Conservation (phyloP, 176 grass and related monocot genomes). For the Eragrostis curvula region DNA sequence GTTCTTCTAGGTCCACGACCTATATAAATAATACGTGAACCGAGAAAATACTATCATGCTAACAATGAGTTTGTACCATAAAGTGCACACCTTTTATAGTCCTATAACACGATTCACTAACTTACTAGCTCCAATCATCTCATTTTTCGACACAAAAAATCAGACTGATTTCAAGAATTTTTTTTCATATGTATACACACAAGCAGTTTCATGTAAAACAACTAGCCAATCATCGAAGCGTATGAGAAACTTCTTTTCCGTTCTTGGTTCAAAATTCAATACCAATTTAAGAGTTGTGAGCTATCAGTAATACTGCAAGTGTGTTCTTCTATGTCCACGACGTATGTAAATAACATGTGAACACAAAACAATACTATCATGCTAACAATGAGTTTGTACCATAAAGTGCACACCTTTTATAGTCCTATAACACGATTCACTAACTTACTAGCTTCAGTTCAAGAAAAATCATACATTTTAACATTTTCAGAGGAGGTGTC, state of each 20-base stretch:
- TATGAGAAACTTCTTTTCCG: too few species aligned
- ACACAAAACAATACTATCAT: background rate
- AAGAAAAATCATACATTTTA: conserved; percentile 56
- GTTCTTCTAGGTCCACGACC: background rate
- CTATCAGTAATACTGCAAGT: background rate
- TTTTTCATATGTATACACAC: too few species aligned
- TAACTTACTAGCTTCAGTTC: background rate
- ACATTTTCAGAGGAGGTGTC: conserved; percentile 41
- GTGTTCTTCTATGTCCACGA: background rate
- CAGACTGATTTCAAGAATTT: too few species aligned
- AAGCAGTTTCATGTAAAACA: too few species aligned
- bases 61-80: background rate
- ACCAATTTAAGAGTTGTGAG: too few species aligned
- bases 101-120: background rate
- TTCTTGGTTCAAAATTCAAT: too few species aligned
- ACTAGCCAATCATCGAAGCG: too few species aligned
- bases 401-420: background rate
- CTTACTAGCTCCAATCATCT: background rate
- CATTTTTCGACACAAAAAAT: too few species aligned
- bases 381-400: background rate
- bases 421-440: background rate
- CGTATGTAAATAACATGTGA: background rate
- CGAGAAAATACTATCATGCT: background rate
- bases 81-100: background rate
- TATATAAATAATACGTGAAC: background rate